Conservation (phyloP, 805 yeast genomes). For the Metschnikowia peoriensis region DNA sequence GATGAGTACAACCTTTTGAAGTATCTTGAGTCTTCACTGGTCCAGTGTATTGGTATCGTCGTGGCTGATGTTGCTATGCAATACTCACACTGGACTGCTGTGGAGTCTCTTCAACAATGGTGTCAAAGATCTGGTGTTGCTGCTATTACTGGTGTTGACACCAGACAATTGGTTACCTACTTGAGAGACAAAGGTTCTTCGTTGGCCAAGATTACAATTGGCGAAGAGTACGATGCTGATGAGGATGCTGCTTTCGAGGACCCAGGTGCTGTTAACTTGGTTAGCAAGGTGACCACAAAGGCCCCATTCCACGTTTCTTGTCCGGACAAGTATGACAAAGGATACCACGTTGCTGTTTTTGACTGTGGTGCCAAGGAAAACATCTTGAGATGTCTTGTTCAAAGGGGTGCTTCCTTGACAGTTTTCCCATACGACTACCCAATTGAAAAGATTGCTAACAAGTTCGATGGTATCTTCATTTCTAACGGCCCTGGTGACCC, state of each 20-base stretch:
- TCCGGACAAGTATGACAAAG: constrained; percentile 50
- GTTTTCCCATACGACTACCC: constrained; percentile 97
- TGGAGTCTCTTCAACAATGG: constrained; percentile 92
- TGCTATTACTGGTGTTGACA: constrained; percentile 93
- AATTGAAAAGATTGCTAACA: constrained; percentile 82
- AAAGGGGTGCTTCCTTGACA: constrained; percentile 94
- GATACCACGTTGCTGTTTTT: constrained; percentile 80
- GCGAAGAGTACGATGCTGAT: constrained; percentile 88
- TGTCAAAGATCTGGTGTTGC: constrained; percentile 96
- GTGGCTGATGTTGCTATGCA: constrained; percentile 94
- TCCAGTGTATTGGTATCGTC: constrained; percentile 94
- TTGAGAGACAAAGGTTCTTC: constrained; percentile 97
- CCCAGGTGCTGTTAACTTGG: constrained; percentile 87
- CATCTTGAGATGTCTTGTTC: constrained; percentile 87
- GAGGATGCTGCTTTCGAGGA: constrained; percentile 89
- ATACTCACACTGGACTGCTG: constrained; percentile 99
- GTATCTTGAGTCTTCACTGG: constrained; percentile 86
- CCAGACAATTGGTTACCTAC: constrained; percentile 88
- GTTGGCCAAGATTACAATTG: constrained; percentile 83
- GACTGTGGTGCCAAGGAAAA: constrained; percentile 99
- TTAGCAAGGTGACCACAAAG: constrained; percentile 90
- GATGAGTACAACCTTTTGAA: constrained; percentile 85
- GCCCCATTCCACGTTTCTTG: constrained; percentile 88
- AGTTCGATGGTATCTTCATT: constrained; percentile 91
- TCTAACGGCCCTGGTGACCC: constrained; percentile 99